Evolutionary conservation across 345 rosid genomes (phyloP), one percentile per base, ranked within the genome.

Genomic region (Turnera subulata): DNA sequence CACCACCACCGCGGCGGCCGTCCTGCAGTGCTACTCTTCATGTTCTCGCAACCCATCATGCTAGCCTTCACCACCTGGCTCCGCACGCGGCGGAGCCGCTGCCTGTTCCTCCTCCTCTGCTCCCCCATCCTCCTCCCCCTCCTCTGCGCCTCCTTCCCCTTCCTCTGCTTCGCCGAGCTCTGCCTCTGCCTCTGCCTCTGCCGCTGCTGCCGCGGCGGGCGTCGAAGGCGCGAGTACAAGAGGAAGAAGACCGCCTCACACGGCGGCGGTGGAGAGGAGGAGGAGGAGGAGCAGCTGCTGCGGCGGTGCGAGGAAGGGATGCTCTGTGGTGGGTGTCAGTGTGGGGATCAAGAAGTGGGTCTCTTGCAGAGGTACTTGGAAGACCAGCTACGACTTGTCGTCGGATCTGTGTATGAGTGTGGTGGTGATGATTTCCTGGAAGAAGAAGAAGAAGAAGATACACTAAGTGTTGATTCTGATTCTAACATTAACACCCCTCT

Each of bases 301-400:
- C 73, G 84, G 66, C 55, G 64, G 32, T 78, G 85, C 53, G 84
- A 82, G 53, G 91, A 79, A 56, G 91, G 88, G 12, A 45, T 35
- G 18, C 35, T 29, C 8, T 29, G 35, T 29, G 65, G 82, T 39
- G 26, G 63, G 20, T 63, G 80, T 63, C 65, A 46, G 1, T 70
- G 40, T 20, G 29, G 5, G 1, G 68, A 32, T 23, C 75, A 18
- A 26, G 82, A 63, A 63, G 59, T 69, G 10, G 76, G 80, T 45
- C 52, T 85, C 60, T 78, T 82, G 47, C 78, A 78, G 39, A 78
- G 88, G 69, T 85, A 85, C 69, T 68, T 85, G 53, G 91, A 82
- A 56, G 88, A 85, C 78, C 88, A 85, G 64, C 35, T 84, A 64
- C 26, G 59, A 18, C 75, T 84, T 21, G 85, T 78, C 21, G 45